These are phyloP conservation scores for Fusarium paranaense DNA, from an alignment of 2,329 filamentous ascomycete species.

Conservation along the genomic window DNA sequence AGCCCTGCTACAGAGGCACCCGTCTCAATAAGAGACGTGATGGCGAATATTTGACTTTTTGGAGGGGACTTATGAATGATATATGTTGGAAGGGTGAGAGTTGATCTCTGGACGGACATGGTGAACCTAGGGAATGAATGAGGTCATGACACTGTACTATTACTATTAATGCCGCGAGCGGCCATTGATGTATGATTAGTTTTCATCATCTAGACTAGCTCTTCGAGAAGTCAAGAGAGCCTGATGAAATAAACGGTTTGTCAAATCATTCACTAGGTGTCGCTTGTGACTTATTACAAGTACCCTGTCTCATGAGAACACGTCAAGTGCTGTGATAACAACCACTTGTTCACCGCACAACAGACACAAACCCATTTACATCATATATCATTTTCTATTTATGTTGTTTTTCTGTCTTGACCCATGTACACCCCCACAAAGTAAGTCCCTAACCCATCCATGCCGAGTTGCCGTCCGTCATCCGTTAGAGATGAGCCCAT, in stretches of 20 bases:
- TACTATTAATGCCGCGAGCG: constrained; percentile 11
- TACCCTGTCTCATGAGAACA: neutral
- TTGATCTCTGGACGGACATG: constrained; percentile 9
- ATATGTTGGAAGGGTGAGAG: constrained; percentile 7
- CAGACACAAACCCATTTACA: neutral
- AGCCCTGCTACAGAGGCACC: neutral
- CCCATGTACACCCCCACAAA: neutral
- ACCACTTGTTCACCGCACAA: neutral
- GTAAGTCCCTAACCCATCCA: neutral
- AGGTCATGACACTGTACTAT: constrained; percentile 12
- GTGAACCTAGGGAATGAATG: neutral
- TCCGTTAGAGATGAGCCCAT: constrained; percentile 5
- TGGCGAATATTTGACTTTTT: neutral
- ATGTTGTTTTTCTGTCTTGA: constrained; percentile 4
- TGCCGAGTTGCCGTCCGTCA: neutral
- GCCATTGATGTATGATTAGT: constrained; percentile 20
- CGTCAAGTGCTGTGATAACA: neutral
- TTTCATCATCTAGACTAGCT: constrained; percentile 5
- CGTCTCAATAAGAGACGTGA: neutral
- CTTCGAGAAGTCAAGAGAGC: constrained; percentile 8
- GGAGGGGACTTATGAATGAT: constrained; percentile 9
- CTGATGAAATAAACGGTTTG: constrained; percentile 1
- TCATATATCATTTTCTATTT: constrained; percentile 17
- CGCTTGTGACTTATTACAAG: neutral
- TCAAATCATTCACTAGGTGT: neutral